Evolutionary conservation across 2,329 filamentous ascomycete species (phyloP), one percentile per base, ranked within the genome.

Genomic region (Colletotrichum ledebouriae): DNA sequence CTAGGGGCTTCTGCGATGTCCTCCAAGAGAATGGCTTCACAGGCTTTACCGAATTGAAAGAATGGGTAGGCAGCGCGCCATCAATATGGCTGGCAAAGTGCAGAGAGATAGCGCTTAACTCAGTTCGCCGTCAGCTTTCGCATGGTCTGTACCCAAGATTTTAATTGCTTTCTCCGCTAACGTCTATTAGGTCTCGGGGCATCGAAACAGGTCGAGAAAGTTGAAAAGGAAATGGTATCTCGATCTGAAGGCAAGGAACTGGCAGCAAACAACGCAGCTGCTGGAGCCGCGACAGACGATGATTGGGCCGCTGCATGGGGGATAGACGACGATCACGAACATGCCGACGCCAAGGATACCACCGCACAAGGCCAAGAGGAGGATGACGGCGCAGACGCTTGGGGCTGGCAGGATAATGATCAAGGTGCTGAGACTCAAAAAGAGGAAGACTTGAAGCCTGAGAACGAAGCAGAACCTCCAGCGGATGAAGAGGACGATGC

Each of bases 281-380:
- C 66, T 13, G 82, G 83, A 2, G 80, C 78, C 3, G 80, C 79
- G 4, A 78, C 80, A 20, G 84, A 84, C 50, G 80, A 84, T 63
- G 93, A 94, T 53, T 97, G 94, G 92, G 90, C 92, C 73, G 88
- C 89, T 50, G 90, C 88, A 12, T 98, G 94, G 94, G 89, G 90
- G 66, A 91, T 93, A 22, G 89, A 90, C 2, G 89, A 90, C 22
- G 80, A 81, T 9, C 66, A 73, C 6, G 70, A 73, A 46, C 63
- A 74, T 12, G 72, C 50, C 15, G 71, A 72, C 41, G 53, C 75
- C 6, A 73, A 76, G 7, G 69, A 72, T 64, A 59, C 75, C 73
- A 67, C 66, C 71, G 34, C 60, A 13, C 57, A 59, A 44, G 70
- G 52, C 4, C 67, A 71, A 12, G 70, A 59, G 12, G 79, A 82